These are phyloP conservation scores for Leccinum subgranulosum DNA, from an alignment of 768 basidiomycete species.

Conservation along the genomic window DNA sequence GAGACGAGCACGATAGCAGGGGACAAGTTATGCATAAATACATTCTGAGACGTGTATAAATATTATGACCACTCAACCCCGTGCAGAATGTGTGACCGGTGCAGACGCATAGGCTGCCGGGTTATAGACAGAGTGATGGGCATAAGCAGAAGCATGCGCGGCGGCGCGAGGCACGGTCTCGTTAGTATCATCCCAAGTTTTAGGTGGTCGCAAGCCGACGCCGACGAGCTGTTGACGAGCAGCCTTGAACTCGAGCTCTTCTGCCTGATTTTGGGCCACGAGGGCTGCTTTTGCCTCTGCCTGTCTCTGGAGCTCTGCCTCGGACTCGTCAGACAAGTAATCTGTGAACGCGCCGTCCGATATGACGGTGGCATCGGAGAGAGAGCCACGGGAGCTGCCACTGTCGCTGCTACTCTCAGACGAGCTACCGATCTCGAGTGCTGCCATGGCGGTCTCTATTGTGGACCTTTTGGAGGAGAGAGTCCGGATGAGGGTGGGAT, in stretches of 20 bases:
- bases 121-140: constrained; percentile 27
- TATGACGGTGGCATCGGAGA: constrained; percentile 74
- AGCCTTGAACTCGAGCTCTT: constrained; percentile 78
- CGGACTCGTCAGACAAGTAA: constrained; percentile 91
- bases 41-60: constrained; percentile 19
- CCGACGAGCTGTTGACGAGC: constrained; percentile 75
- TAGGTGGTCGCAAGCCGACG: constrained; percentile 74
- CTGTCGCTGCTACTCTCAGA: constrained; percentile 63
- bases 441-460: constrained; percentile 39
- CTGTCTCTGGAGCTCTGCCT: constrained; percentile 82
- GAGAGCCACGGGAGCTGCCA: constrained; percentile 46
- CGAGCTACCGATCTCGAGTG: constrained; percentile 38
- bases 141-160: constrained; percentile 22
- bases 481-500: constrained; percentile 32
- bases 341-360: constrained; percentile 89
- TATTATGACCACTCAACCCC: constrained; percentile 23
- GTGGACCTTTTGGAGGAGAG: constrained; percentile 29
- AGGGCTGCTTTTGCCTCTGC: constrained; percentile 77
- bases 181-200: constrained; percentile 65
- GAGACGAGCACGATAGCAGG: constrained; percentile 17
- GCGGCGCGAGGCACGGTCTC: constrained; percentile 27
- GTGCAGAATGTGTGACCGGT: constrained; percentile 30
- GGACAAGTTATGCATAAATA: constrained; percentile 21
- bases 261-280: constrained; percentile 74
- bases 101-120: constrained; percentile 25